Evolutionary conservation across 2,329 filamentous ascomycete species (phyloP).

Genomic region (Talaromyces sp.): DNA sequence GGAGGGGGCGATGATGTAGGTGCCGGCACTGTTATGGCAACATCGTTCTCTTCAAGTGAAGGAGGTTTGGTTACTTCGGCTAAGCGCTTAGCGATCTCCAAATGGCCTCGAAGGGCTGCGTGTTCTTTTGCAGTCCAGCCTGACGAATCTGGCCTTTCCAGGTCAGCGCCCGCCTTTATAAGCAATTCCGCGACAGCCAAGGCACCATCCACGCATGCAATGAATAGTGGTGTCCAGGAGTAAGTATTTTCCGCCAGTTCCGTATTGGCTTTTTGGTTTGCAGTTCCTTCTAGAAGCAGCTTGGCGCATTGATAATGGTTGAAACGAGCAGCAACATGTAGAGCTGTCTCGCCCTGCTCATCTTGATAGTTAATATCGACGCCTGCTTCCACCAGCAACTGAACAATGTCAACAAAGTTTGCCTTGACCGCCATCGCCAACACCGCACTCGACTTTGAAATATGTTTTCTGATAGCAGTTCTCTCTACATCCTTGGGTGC

Average conservation of each 20-base stretch:
- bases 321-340: constrained; percentile 87
- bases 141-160: constrained; percentile 72
- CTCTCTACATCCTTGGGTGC: constrained; percentile 43
- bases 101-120: constrained; percentile 81
- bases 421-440: constrained; percentile 83
- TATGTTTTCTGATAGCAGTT: constrained; percentile 61
- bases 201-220: constrained; percentile 86
- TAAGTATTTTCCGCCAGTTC: constrained; percentile 80
- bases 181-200: constrained; percentile 70
- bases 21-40: constrained; percentile 33
- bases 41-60: constrained; percentile 32
- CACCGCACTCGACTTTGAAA: constrained; percentile 81
- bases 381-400: constrained; percentile 80
- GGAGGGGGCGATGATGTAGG: constrained; percentile 36
- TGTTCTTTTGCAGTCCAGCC: constrained; percentile 95
- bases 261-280: constrained; percentile 67
- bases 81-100: constrained; percentile 71
- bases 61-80: constrained; percentile 52
- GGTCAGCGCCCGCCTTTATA: constrained; percentile 71
- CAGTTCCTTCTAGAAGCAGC: constrained; percentile 67
- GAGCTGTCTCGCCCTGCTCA: constrained; percentile 79
- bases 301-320: constrained; percentile 77
- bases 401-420: constrained; percentile 79
- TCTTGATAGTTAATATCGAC: constrained; percentile 94
- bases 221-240: constrained; percentile 91